Evolutionary conservation across 352 stramenopile genomes (phyloP).

Genomic region (Pelagophyceae sp.): DNA sequence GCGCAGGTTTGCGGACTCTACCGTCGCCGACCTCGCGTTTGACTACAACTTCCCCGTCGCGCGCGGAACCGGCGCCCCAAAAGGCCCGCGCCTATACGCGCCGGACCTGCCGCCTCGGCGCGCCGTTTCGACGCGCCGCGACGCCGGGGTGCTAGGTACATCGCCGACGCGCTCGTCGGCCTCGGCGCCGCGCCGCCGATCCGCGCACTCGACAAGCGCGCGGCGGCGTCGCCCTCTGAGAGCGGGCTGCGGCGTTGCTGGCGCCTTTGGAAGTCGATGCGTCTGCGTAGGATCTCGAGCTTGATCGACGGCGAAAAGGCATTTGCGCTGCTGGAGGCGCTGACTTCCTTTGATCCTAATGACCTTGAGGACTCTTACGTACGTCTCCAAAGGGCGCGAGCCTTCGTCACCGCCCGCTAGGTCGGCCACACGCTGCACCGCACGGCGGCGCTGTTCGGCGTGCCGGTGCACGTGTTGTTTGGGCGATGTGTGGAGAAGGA

Average conservation of each 20-base stretch:
- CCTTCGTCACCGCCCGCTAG: too few relatives aligned
- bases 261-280: neutral
- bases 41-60: neutral
- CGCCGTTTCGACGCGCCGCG: neutral
- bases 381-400: too few relatives aligned
- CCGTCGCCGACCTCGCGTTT: neutral
- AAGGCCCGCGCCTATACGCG: too few relatives aligned
- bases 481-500: neutral
- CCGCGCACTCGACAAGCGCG: neutral
- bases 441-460: neutral
- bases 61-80: too few relatives aligned
- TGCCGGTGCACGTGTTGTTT: neutral
- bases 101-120: neutral
- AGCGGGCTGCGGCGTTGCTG: neutral
- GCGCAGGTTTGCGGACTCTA: neutral
- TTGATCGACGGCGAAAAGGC: neutral
- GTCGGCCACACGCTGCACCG: neutral
- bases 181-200: neutral
- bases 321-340: neutral
- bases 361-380: neutral
- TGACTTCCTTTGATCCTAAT: neutral
- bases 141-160: neutral
- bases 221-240: neutral
- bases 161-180: slow-evolving; percentile 2
- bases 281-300: neutral